Percentiles rank a stretch among this genome's conserved stretches.
Evolutionary conservation across 2,329 filamentous ascomycete genomes (phyloP).

Genomic region (Arthrinium puccinioides): DNA sequence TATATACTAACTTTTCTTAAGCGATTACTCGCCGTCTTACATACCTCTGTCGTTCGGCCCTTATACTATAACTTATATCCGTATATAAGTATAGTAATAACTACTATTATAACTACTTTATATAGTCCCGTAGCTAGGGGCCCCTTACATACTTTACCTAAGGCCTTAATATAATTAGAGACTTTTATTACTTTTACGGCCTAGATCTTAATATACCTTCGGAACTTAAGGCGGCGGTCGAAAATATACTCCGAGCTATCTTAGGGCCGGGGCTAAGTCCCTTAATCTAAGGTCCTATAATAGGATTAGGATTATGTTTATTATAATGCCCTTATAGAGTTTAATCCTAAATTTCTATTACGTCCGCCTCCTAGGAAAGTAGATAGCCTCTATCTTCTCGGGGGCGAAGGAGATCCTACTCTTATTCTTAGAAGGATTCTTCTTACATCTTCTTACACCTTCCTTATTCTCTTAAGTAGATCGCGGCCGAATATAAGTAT

Average conservation of each 20-base stretch:
- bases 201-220: slow-evolving; percentile 9
- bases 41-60: not conserved
- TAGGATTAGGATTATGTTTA: not conserved
- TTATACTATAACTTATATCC: slow-evolving; percentile 4
- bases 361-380: slow-evolving; percentile 8
- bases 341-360: not conserved
- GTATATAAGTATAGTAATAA: slow-evolving; percentile 2
- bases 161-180: slow-evolving; percentile 4
- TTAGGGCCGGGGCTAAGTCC: slow-evolving; percentile 4
- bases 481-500: slow-evolving; percentile 10
- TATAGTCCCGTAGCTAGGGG: not conserved
- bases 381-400: slow-evolving; percentile 14
- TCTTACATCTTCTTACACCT: too few relatives aligned
- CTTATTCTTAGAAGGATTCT: too few relatives aligned
- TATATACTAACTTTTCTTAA: not conserved
- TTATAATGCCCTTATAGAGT: slow-evolving; percentile 2
- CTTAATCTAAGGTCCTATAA: not conserved
- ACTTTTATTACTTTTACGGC: slow-evolving; percentile 7
- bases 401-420: slow-evolving; percentile 13
- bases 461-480: too few relatives aligned
- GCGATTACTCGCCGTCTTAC: not conserved
- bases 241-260: slow-evolving; percentile 15
- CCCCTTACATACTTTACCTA: not conserved
- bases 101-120: not conserved
- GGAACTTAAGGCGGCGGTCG: slow-evolving; percentile 9